Base-by-base conservation (phyloP, 2,329 filamentous ascomycete species). In the Venturia pyrina region DNA sequence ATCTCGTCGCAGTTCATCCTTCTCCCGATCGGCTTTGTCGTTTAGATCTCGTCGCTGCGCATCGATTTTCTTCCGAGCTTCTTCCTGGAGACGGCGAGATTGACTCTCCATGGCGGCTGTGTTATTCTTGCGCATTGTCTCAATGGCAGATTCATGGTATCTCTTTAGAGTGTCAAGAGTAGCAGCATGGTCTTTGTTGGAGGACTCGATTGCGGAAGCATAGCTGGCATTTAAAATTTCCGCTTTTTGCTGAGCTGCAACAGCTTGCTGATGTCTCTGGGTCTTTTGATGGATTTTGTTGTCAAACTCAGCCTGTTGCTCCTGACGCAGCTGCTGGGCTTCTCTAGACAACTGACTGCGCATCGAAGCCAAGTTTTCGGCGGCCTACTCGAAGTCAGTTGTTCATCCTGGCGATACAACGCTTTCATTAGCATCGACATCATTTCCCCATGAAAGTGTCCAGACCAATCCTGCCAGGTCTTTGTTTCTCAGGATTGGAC, bases 271-370 rank as follows among this genome's bases (percentile, higher is more conserved):
- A 11, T 46, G 11, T 56, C 56, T 53, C 24, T 67, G 59, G 5
- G 43, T 57, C 21, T 24, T 34, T 53, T 66, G 66, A 19, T 43
- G 63, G 15, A 66, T 6, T 34, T 62, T 62, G 44, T 67, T 66
- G 13, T 67, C 64, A 57, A 56, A 63, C 13, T 57, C 57, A 50
- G 66, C 66, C 24, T 53, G 24, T 50, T 56, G 57, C 34, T 50
- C 66, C n/a, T 62, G 50, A 7, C 28, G 11, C 6, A 67, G 62
- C 10, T 63, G 65, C 24, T 65, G 34, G 10, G 24, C 24, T 37
- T 67, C 63, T 21, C 37, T 60, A 8, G 32, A 37, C 48, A 65
- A 41, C 11, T 60, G 43, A 28, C 46, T 56, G 15, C 46, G 62
- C 41, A 64, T 64, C 24, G 24, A 59, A 7, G 5, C 32, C 13